Base-by-base conservation (phyloP, 31 red algal species). In the Endocladia muricata region DNA sequence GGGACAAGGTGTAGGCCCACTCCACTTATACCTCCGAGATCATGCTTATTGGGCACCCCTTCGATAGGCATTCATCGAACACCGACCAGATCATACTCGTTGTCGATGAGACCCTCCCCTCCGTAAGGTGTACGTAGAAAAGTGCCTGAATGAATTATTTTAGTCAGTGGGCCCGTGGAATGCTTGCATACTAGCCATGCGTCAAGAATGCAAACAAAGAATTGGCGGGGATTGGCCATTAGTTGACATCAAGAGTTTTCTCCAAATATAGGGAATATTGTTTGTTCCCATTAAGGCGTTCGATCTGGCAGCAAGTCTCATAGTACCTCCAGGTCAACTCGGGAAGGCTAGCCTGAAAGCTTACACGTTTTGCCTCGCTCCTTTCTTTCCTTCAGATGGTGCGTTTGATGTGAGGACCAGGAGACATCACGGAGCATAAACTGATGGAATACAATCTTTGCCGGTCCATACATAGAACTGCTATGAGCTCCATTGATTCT, bases 91-190 rank as follows among this genome's bases (percentile, higher is more conserved):
- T 68, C 22, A 0, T 69, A 78, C 29, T 13, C 35, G 38, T 68
- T 78, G 34, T 78, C 74, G 44, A 69, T 78, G 8, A 78, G 61
- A n/a, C 68, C 61, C 33, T 78, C n/a, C n/a, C n/a, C n/a, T n/a
- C 74, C 11, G 55, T 60, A 41, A 78, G 28, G 8, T 8, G 15
- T 11, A 15, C 74, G 31, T 78, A 66, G 35, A 39, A 69, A 34
- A 34, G 31, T 8, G 57, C 23, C 61, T 78, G 74, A n/a, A n/a
- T n/a, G n/a, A 6, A 11, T 38, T 37, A 62, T 23, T 11, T 9
- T 23, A 28, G 28, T 15, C 23, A 13, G 11, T 21, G 58, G 17
- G 9, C 58, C 0, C n/a, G 11, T 11, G 28, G n/a, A 11, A 61
- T 31, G 0, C 49, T 58, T 30, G 0, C 65, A 78, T 19, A 78